Conservation (phyloP, 345 rosid genomes). For the Lumnitzera racemosa region DNA sequence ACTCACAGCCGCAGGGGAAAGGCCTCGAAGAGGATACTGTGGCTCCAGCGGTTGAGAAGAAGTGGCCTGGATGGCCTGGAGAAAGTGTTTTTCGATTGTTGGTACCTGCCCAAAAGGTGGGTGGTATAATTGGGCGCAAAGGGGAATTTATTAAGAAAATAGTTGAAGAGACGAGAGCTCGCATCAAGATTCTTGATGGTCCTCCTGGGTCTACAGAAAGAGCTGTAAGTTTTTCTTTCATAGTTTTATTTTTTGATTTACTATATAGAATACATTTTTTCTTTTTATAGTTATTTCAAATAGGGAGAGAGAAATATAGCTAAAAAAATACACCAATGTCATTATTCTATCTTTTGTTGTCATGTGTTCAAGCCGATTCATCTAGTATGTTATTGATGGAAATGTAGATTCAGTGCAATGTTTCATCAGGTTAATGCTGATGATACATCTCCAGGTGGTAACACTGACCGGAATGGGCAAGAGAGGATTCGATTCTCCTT, state of each 20-base stretch:
- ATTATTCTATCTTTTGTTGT: too few relatives aligned
- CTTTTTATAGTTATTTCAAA: too few relatives aligned
- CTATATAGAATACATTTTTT: neutral
- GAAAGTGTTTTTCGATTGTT: constrained; percentile 96
- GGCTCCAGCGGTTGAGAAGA: constrained; percentile 58
- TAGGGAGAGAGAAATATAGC: too few relatives aligned
- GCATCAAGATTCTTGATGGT: constrained; percentile 96
- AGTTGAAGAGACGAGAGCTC: constrained; percentile 97
- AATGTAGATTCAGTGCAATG: too few relatives aligned
- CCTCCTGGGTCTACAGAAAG: constrained; percentile 99
- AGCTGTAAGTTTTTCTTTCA: constrained; percentile 65
- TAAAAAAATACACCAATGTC: too few relatives aligned
- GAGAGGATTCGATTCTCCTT: too few relatives aligned
- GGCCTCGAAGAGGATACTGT: constrained; percentile 28
- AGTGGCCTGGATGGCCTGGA: constrained; percentile 99
- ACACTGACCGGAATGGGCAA: too few relatives aligned
- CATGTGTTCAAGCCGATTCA: too few relatives aligned
- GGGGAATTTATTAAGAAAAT: constrained; percentile 96
- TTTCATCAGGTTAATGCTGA: too few relatives aligned
- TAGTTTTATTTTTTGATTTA: neutral
- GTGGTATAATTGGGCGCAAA: constrained; percentile 96
- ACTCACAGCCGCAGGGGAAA: constrained; percentile 19
- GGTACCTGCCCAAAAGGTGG: constrained; percentile 98
- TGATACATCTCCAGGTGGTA: too few relatives aligned
- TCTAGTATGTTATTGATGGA: too few relatives aligned